Percentiles rank a stretch among this genome's conserved stretches.
phyloP scores from a whole-genome alignment of 2,329 filamentous ascomycete species.

The Thelonectria discophora region DNA sequence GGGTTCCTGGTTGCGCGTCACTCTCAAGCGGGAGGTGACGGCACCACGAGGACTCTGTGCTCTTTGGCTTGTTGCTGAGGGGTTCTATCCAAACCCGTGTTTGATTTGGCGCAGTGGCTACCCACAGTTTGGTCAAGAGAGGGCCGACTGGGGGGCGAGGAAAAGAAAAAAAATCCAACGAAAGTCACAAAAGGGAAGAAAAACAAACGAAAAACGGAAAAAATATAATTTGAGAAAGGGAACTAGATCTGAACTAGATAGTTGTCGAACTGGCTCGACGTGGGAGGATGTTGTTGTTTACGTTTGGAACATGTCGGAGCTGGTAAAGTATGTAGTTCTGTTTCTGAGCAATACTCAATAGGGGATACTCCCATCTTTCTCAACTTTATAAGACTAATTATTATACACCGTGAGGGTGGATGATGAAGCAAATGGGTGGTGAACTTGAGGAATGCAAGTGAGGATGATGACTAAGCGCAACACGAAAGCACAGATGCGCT shows the following conservation, averaged over 20 bases:
- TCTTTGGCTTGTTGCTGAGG: conserved; percentile 10
- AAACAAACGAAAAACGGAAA: conserved; percentile 42
- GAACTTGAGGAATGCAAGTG: too few relatives aligned
- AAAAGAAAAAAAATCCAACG: conserved; percentile 31
- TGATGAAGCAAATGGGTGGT: too few relatives aligned
- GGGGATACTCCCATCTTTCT: conserved; percentile 29
- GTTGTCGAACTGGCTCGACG: conserved; percentile 38
- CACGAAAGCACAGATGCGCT: background rate
- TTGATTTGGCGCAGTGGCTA: conserved; percentile 26
- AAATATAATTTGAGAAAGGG: conserved; percentile 40
- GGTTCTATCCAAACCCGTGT: conserved; percentile 24
- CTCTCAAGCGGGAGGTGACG: conserved; percentile 8
- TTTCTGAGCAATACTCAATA: conserved; percentile 38
- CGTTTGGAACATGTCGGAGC: conserved; percentile 23
- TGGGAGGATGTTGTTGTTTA: conserved; percentile 23
- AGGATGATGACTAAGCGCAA: background rate
- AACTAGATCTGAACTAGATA: conserved; percentile 34
- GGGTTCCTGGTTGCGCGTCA: conserved; percentile 13
- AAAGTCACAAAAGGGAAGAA: conserved; percentile 34
- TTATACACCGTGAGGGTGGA: too few relatives aligned
- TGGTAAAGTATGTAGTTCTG: conserved; percentile 38
- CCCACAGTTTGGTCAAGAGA: conserved; percentile 25
- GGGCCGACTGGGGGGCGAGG: conserved; percentile 23
- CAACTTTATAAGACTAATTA: too few relatives aligned
- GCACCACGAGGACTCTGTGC: conserved; percentile 18